A percentile compares a stretch with the other conserved stretches of the same genome.
Evolutionary conservation across 1,284 basidiomycete species (phyloP).

Genomic region (Trametes pubescens): DNA sequence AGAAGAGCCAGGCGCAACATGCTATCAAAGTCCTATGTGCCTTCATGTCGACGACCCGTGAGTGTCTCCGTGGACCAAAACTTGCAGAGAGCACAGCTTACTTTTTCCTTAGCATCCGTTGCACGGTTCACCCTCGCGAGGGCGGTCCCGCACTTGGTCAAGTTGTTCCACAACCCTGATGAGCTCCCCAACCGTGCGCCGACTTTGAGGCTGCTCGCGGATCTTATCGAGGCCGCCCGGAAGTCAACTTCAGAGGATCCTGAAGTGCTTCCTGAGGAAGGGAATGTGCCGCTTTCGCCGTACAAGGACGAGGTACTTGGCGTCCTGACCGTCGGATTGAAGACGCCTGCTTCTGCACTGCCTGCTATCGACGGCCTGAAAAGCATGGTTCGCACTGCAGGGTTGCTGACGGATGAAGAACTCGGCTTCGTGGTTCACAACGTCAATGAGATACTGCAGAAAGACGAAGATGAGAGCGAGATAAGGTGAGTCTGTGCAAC

Average conservation of each 20-base stretch:
- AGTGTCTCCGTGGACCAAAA: constrained; percentile 39
- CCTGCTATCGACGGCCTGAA: constrained; percentile 71
- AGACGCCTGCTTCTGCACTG: constrained; percentile 58
- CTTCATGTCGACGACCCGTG: constrained; percentile 80
- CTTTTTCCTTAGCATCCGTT: constrained; percentile 63
- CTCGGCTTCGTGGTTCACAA: constrained; percentile 82
- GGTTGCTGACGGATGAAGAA: constrained; percentile 76
- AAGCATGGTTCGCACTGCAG: constrained; percentile 68
- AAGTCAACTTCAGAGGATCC: constrained; percentile 47
- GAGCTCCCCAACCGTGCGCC: constrained; percentile 80
- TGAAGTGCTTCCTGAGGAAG: constrained; percentile 36
- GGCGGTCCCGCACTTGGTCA: constrained; percentile 76
- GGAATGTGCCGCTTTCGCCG: constrained; percentile 58
- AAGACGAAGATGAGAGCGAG: constrained; percentile 61
- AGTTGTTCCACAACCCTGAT: constrained; percentile 79
- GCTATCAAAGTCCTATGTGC: constrained; percentile 84
- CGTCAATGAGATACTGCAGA: constrained; percentile 75
- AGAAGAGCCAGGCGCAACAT: constrained; percentile 89
- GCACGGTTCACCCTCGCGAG: constrained; percentile 73
- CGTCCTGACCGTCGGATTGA: constrained; percentile 69
- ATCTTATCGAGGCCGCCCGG: constrained; percentile 63
- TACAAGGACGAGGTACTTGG: constrained; percentile 84
- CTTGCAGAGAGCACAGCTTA: constrained; percentile 2
- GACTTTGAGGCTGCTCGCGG: constrained; percentile 67
- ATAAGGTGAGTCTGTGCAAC: constrained; percentile 52